Conservation (phyloP, 345 rosid genomes). For the Syzygium aqueum region DNA sequence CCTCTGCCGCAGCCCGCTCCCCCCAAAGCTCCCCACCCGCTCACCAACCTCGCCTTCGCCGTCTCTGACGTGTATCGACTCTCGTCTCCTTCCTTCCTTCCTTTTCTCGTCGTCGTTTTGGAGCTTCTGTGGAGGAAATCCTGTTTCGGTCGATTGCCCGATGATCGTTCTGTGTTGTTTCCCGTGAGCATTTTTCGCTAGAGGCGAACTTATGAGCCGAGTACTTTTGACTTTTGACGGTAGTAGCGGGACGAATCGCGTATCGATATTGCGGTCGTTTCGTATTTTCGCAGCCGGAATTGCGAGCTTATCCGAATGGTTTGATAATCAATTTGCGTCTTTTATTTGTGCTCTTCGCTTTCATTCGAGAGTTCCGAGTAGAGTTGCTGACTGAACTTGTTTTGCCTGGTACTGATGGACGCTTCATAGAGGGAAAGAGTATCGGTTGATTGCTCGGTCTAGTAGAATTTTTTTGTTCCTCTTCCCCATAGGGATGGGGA, state of each 20-base stretch:
- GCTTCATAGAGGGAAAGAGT: background rate
- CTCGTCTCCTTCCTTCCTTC: background rate
- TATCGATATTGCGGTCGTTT: background rate
- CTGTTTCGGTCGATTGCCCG: background rate
- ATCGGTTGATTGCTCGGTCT: background rate
- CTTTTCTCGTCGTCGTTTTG: background rate
- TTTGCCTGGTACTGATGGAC: background rate
- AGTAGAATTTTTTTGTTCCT: background rate
- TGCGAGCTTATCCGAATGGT: background rate
- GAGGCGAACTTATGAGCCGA: background rate
- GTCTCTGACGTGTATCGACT: constrained; percentile 64
- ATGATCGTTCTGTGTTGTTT: background rate
- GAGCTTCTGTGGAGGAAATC: background rate
- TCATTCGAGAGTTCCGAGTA: background rate
- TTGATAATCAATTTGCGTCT: background rate
- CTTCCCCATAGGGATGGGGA: background rate
- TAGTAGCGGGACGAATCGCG: background rate
- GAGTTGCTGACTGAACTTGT: background rate
- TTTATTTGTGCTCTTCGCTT: background rate
- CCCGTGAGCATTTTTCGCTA: background rate
- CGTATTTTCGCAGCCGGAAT: background rate
- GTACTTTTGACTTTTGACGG: background rate
- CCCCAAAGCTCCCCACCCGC: constrained; percentile 97
- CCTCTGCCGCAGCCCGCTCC: constrained; percentile 99
- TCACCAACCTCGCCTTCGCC: constrained; percentile 73